A percentile compares a stretch with the other conserved stretches of the same genome.
Conservation (phyloP, 495 filamentous ascomycete genomes). For the Penicillium arizonense region DNA sequence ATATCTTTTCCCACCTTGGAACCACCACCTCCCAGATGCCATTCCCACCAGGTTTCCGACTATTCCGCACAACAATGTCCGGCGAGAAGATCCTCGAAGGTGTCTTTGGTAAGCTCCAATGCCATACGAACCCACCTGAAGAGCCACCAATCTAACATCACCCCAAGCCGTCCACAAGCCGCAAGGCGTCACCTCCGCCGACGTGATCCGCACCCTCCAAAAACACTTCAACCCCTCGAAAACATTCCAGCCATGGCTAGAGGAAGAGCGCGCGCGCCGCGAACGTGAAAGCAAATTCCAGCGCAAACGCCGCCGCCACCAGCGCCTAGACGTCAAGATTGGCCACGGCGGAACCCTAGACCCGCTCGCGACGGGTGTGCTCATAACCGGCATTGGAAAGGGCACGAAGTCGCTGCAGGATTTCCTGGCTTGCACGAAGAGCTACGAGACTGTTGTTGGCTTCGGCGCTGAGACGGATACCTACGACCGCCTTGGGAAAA, state of each 20-base stretch:
- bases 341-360: slow-evolving; percentile 97
- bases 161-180: slow-evolving; percentile 87
- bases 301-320: slow-evolving; percentile 52
- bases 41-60: slow-evolving; percentile 28
- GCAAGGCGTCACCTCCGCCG: slow-evolving; percentile 75
- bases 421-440: slow-evolving; percentile 87
- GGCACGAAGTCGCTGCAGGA: slow-evolving; percentile 78
- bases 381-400: slow-evolving; percentile 81
- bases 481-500: slow-evolving; percentile 82
- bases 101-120: slow-evolving; percentile 59
- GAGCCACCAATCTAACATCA: not conserved
- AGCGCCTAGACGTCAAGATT: slow-evolving; percentile 75
- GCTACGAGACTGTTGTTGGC: slow-evolving; percentile 82
- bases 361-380: slow-evolving; percentile 87
- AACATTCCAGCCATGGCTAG: slow-evolving; percentile 72
- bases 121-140: not conserved
- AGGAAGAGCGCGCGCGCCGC: slow-evolving; percentile 52
- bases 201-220: slow-evolving; percentile 83
- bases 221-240: slow-evolving; percentile 75
- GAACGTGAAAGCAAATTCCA: slow-evolving; percentile 52
- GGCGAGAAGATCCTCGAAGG: slow-evolving; percentile 67
- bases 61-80: slow-evolving; percentile 52
- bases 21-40: slow-evolving; percentile 25
- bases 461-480: slow-evolving; percentile 93
- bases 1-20: slow-evolving; percentile 3